These are phyloP conservation scores for Paecilomyces dactylethromorphus DNA, from an alignment of 2,329 filamentous ascomycete species.

Conservation along the genomic window DNA sequence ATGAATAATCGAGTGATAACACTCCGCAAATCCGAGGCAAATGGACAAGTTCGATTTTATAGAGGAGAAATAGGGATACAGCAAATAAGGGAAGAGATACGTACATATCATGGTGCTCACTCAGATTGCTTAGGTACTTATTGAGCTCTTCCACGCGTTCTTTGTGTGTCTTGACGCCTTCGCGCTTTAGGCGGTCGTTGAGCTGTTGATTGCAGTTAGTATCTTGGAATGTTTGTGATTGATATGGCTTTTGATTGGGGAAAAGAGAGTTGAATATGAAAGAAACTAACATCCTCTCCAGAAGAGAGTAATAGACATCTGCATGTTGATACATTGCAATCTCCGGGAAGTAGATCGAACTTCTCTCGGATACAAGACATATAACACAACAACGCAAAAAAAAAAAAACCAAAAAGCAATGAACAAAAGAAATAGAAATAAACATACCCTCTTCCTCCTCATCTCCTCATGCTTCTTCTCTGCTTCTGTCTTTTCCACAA, in stretches of 20 bases:
- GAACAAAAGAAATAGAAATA: slow-evolving; percentile 1
- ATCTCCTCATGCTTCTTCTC: slow-evolving; percentile 76
- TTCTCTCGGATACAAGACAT: background rate
- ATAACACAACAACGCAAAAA: background rate
- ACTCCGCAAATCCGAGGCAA: too few relatives aligned
- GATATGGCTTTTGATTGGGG: too few relatives aligned
- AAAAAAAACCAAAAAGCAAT: slow-evolving; percentile 3
- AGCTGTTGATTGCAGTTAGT: slow-evolving; percentile 48
- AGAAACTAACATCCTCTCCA: background rate
- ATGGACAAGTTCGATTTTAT: too few relatives aligned
- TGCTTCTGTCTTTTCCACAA: slow-evolving; percentile 68
- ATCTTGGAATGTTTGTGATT: background rate
- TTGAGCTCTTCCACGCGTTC: slow-evolving; percentile 94
- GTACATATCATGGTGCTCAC: slow-evolving; percentile 95
- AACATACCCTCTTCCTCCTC: slow-evolving; percentile 68
- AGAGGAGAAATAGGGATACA: background rate
- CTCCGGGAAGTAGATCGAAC: background rate
- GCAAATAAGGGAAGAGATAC: slow-evolving; percentile 11
- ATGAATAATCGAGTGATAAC: too few relatives aligned
- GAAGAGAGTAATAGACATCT: too few relatives aligned
- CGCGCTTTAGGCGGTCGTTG: slow-evolving; percentile 71
- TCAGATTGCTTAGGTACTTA: slow-evolving; percentile 81
- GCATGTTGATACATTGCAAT: background rate
- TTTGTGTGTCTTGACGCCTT: slow-evolving; percentile 93
- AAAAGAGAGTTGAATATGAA: background rate